Evolutionary conservation across 352 stramenopile genomes (phyloP).

Genomic region (Phytophthora agathidicida): DNA sequence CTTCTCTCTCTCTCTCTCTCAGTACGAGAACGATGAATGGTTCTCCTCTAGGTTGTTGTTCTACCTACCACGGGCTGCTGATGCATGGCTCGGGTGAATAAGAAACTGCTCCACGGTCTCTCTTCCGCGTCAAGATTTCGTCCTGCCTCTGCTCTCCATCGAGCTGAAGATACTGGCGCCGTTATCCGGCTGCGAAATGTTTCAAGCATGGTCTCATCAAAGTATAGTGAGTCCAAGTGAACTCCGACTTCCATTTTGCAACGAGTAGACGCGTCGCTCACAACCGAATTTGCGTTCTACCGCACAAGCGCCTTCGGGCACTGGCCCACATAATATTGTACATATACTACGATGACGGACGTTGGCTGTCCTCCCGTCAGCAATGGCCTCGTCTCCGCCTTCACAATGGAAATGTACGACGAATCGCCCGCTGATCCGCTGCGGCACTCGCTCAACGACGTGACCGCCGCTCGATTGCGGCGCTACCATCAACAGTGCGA

Average conservation of each 20-base stretch:
- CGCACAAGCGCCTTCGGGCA: neutral
- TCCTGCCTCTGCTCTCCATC: too few species aligned
- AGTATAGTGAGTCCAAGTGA: constrained; percentile 21
- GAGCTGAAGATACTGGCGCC: constrained; percentile 24
- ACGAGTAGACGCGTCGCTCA: constrained; percentile 24
- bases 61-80: too few species aligned
- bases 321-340: too few species aligned
- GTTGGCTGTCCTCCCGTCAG: constrained; percentile 21
- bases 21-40: too few species aligned
- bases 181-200: constrained; percentile 27
- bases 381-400: constrained; percentile 35
- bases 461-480: constrained; percentile 47
- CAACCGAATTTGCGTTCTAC: constrained; percentile 27
- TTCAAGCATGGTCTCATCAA: constrained; percentile 7
- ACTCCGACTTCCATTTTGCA: constrained; percentile 8
- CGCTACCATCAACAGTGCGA: constrained; percentile 59
- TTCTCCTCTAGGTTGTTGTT: too few species aligned
- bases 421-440: constrained; percentile 13
- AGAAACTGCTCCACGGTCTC: constrained; percentile 5
- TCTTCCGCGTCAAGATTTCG: constrained; percentile 11
- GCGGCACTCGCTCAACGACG: constrained; percentile 36
- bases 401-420: constrained; percentile 46
- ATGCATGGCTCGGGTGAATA: constrained; percentile 10
- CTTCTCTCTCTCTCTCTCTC: too few species aligned
- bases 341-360: too few species aligned